Base-by-base conservation (phyloP, 1,284 basidiomycete species). In the Singerocomus inundabilis region DNA sequence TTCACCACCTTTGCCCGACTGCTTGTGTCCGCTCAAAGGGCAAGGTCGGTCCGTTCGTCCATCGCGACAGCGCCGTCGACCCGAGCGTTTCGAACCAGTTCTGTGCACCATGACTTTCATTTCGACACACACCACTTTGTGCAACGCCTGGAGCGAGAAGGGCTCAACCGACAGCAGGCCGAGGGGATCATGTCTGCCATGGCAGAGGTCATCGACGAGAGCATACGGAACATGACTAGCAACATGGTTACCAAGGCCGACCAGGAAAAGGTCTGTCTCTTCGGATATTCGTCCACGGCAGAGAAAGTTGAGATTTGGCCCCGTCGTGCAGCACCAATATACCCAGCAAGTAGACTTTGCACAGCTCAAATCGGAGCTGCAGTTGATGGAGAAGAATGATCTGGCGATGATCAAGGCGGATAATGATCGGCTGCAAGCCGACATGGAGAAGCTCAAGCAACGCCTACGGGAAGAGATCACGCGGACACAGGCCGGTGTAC, bases 331-430 rank as follows among this genome's bases (percentile, higher is more conserved):
- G 92, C 87, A 92, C 68, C 90, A 92, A 60, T 96, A 96, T 68
- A 94, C 91, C 24, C 93, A 95, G 67, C 91, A 97, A 76, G 95
- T 99, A 53, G 96, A 98, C 72, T 98, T 99, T 70, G 91, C 94
- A 6, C 88, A 95, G 66, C 85, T 97, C 58, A 98, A 98, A 72
- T 96, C 93, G 15, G 96, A 98, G 67, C 79, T 99, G 28, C 92
- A 98, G 71, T 76, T 99, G 37, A 91, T 93, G 76, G 95, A 98
- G 76, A 95, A 96, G 79, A 98, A 98, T 64, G 96, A 99, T 67
- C 81, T 98, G 46, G 88, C 93, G 24, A 85, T 94, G 77, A 88
- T 99, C 76, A 97, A 95, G 73, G 86, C 91, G 37, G 93, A 96
- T 73, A 98, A 93, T 63, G 96, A 98, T 69, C 81, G 96, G 18